These are phyloP conservation scores for Plasmodium reichenowi DNA, from an alignment of 169 alveolate species.

Conservation along the genomic window DNA sequence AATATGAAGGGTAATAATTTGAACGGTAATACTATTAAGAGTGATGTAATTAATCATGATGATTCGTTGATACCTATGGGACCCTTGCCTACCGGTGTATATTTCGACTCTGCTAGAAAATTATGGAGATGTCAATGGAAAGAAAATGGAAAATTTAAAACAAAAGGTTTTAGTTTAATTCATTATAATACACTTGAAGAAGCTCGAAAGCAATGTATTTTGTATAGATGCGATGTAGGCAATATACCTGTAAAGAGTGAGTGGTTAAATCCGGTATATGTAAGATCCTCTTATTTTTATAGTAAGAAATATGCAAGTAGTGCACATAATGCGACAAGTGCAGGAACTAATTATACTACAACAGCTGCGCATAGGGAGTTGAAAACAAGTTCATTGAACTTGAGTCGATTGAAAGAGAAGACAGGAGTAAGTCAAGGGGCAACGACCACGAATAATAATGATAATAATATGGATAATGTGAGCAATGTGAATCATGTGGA, in stretches of 20 bases:
- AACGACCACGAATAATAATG: background rate
- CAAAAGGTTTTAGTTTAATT: constrained; percentile 89
- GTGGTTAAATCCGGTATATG: constrained; percentile 87
- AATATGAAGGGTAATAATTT: background rate
- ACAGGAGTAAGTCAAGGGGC: background rate
- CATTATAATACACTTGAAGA: constrained; percentile 89
- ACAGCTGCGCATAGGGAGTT: constrained; percentile 36
- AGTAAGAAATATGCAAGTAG: constrained; percentile 55
- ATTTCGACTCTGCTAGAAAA: constrained; percentile 90
- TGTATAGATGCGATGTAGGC: constrained; percentile 90
- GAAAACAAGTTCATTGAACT: constrained; percentile 58
- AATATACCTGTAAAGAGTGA: constrained; percentile 89
- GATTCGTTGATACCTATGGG: constrained; percentile 86
- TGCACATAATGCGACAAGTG: constrained; percentile 8
- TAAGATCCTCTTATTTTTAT: constrained; percentile 32
- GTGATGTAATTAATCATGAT: constrained; percentile 78
- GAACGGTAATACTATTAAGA: constrained; percentile 11
- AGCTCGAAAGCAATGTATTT: constrained; percentile 89
- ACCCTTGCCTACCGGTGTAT: constrained; percentile 91
- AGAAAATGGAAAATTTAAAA: constrained; percentile 90
- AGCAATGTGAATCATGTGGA: too few species aligned
- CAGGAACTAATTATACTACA: background rate
- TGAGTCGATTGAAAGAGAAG: constrained; percentile 40
- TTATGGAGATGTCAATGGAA: constrained; percentile 93
- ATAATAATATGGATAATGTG: too few species aligned